Conservation (phyloP, 2,329 filamentous ascomycete species). For the Zalaria sp. region DNA sequence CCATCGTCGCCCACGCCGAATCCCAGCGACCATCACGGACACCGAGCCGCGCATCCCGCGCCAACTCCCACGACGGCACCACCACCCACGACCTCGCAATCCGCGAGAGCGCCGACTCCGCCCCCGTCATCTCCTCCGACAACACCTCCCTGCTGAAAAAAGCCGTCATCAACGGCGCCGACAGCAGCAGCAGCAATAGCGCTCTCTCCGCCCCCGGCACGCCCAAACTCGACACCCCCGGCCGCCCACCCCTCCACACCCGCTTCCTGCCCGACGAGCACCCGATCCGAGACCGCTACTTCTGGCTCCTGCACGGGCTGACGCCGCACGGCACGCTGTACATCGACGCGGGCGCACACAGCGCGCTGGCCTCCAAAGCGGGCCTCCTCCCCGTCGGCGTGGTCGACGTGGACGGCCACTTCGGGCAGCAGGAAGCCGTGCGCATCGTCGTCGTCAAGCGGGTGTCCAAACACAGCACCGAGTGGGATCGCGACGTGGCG, state of each 20-base stretch:
- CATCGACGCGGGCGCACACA: conserved; percentile 80
- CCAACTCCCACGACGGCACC: not conserved
- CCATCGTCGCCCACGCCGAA: conserved; percentile 74
- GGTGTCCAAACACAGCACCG: conserved; percentile 1
- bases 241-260: conserved; percentile 57
- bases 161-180: conserved; percentile 10
- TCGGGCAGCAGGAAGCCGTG: conserved; percentile 86
- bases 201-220: conserved; percentile 12
- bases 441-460: conserved; percentile 67
- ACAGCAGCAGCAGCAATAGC: conserved; percentile 5
- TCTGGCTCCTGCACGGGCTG: conserved; percentile 92
- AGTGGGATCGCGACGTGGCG: conserved; percentile 37
- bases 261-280: conserved; percentile 75
- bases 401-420: conserved; percentile 73
- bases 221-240: conserved; percentile 17
- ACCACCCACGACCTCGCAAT: conserved; percentile 10
- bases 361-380: conserved; percentile 67
- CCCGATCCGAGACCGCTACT: conserved; percentile 84
- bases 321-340: conserved; percentile 81
- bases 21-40: conserved; percentile 31
- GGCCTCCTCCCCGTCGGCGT: conserved; percentile 85
- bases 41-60: not conserved
- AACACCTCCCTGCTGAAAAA: conserved; percentile 9
- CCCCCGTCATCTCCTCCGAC: not conserved
- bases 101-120: not conserved